Evolutionary conservation across 2,329 filamentous ascomycete genomes (phyloP).

Genomic region (Cladophialophora immunda): DNA sequence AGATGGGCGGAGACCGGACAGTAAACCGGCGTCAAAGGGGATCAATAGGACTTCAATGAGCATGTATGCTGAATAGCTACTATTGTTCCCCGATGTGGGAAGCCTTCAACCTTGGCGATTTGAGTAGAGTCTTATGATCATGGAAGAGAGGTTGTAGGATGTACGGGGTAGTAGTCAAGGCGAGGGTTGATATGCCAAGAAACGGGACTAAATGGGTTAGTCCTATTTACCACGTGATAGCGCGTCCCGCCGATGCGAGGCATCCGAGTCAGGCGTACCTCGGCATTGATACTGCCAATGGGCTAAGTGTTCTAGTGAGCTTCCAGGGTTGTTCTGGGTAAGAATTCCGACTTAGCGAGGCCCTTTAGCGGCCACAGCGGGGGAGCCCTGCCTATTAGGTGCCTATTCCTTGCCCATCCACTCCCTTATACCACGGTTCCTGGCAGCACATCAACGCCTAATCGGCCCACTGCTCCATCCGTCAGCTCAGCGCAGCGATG

Average conservation of each 20-base stretch:
- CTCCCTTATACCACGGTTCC: neutral
- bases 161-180: neutral
- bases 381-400: neutral
- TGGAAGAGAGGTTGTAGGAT: neutral
- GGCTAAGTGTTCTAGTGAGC: conserved; percentile 9
- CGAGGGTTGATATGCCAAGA: neutral
- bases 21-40: neutral
- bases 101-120: neutral
- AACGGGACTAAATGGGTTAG: neutral
- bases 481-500: neutral
- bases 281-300: neutral
- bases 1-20: neutral
- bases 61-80: neutral
- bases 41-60: neutral
- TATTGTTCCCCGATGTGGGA: neutral
- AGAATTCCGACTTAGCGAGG: conserved; percentile 5
- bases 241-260: neutral
- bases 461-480: neutral
- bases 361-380: neutral
- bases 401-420: neutral
- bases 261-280: neutral
- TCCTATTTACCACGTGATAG: neutral
- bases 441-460: neutral
- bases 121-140: neutral
- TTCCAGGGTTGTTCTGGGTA: conserved; percentile 9